Evolutionary conservation across 1,284 basidiomycete genomes (phyloP).

Genomic region (Trichosporon sp.): DNA sequence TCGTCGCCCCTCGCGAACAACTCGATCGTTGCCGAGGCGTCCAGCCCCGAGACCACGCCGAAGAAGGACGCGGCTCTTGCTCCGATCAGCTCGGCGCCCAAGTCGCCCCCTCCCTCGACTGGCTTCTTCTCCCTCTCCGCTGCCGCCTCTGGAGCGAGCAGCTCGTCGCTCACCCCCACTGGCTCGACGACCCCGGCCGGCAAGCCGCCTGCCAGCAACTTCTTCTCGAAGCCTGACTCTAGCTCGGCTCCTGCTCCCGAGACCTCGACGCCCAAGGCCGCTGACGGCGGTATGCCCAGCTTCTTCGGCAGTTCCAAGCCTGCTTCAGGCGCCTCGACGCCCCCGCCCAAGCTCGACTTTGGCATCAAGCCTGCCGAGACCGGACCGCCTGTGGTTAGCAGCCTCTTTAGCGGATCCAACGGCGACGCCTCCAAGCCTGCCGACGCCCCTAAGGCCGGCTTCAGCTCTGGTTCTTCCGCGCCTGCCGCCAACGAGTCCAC

Average conservation of each 20-base stretch:
- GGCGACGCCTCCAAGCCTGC: conserved; percentile 21
- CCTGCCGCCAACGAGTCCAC: conserved; percentile 27
- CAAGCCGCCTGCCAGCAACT: conserved; percentile 37
- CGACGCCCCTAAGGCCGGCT: conserved; percentile 23
- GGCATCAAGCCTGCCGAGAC: conserved; percentile 34
- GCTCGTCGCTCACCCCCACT: conserved; percentile 36
- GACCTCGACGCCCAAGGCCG: conserved; percentile 25
- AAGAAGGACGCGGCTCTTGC: conserved; percentile 23
- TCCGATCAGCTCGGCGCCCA: conserved; percentile 19
- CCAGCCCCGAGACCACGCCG: conserved; percentile 13
- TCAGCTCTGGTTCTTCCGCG: conserved; percentile 34
- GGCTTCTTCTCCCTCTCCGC: conserved; percentile 36
- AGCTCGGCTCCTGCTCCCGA: conserved; percentile 25
- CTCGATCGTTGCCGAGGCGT: conserved; percentile 44
- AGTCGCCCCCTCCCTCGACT: conserved; percentile 22
- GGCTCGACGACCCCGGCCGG: conserved; percentile 36
- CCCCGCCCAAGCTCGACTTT: conserved; percentile 41
- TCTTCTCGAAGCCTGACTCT: conserved; percentile 41
- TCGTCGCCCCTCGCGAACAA: conserved; percentile 50
- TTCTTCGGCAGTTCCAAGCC: conserved; percentile 27
- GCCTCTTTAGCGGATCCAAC: conserved; percentile 8
- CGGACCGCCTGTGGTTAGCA: conserved; percentile 15
- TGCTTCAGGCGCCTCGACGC: conserved; percentile 24
- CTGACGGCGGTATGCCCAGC: conserved; percentile 28
- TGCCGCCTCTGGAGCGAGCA: conserved; percentile 21